These are phyloP conservation scores for Blastobotrys mokoenaii DNA, from an alignment of 805 yeast species.

Conservation along the genomic window DNA sequence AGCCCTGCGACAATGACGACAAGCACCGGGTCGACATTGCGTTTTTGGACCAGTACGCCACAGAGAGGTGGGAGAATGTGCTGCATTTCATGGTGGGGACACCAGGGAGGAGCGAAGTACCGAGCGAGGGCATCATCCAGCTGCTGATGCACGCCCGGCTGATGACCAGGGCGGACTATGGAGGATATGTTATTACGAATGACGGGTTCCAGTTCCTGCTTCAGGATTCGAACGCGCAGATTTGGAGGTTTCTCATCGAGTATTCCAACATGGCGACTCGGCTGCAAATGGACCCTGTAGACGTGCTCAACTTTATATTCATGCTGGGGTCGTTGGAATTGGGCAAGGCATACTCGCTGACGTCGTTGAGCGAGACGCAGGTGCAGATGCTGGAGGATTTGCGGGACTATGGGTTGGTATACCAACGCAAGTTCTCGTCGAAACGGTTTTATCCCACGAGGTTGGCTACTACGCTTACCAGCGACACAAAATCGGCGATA, in stretches of 20 bases:
- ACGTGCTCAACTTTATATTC: slow-evolving; percentile 86
- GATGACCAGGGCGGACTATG: slow-evolving; percentile 55
- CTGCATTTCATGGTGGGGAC: slow-evolving; percentile 98
- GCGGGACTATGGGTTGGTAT: slow-evolving; percentile 84
- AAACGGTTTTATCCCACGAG: slow-evolving; percentile 81
- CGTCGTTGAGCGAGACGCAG: slow-evolving; percentile 71
- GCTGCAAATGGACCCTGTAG: slow-evolving; percentile 90
- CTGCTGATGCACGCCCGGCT: slow-evolving; percentile 72
- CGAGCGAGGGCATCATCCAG: slow-evolving; percentile 74
- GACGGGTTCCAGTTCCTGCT: slow-evolving; percentile 88
- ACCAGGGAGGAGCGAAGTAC: slow-evolving; percentile 48
- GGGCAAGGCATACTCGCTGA: slow-evolving; percentile 74
- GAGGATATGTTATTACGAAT: slow-evolving; percentile 64
- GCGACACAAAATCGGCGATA: slow-evolving; percentile 59
- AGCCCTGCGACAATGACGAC: slow-evolving; percentile 48
- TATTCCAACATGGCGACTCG: slow-evolving; percentile 79
- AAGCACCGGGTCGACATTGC: slow-evolving; percentile 51
- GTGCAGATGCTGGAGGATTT: slow-evolving; percentile 79
- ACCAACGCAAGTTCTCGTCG: slow-evolving; percentile 50
- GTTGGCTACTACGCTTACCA: slow-evolving; percentile 79
- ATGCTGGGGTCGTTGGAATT: slow-evolving; percentile 87
- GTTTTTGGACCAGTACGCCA: slow-evolving; percentile 71
- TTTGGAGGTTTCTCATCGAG: slow-evolving; percentile 86
- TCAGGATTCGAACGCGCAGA: slow-evolving; percentile 88
- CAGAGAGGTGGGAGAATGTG: slow-evolving; percentile 88